Conservation (phyloP, 331 rosid species). For the Pyracantha coccinea region DNA sequence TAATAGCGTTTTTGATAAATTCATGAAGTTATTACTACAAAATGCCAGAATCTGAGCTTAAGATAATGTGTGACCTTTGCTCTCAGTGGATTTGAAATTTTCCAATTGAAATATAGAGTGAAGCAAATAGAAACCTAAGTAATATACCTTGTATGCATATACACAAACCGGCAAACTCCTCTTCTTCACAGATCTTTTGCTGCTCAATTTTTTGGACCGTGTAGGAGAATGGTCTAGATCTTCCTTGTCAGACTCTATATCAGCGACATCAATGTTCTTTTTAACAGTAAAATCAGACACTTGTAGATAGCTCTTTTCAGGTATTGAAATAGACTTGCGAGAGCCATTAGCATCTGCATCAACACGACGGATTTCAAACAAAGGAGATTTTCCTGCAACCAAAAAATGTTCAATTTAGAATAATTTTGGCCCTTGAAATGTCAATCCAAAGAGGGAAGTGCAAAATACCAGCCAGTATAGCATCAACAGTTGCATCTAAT, state of each 20-base stretch:
- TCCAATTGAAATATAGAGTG: not conserved
- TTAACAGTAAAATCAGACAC: conserved; percentile 24
- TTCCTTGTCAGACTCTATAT: conserved; percentile 38
- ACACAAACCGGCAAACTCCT: conserved; percentile 60
- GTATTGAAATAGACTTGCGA: conserved; percentile 35
- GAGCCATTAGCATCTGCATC: conserved; percentile 42
- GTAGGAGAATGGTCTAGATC: conserved; percentile 28
- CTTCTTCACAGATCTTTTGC: conserved; percentile 34
- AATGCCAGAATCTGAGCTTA: too few species aligned
- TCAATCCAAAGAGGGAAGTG: not conserved
- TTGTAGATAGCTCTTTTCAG: conserved; percentile 26
- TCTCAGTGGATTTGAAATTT: not conserved
- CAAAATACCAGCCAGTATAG: conserved; percentile 74
- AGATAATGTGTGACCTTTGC: not conserved
- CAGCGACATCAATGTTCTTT: conserved; percentile 22
- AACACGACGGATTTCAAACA: conserved; percentile 74
- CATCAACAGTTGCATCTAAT: conserved; percentile 95
- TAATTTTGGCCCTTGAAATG: not conserved
- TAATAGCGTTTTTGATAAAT: too few species aligned
- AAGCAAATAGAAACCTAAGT: not conserved
- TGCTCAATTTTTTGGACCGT: conserved; percentile 35
- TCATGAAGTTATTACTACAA: too few species aligned
- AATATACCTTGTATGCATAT: conserved; percentile 71
- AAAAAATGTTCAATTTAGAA: not conserved
- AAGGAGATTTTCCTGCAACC: conserved; percentile 63